Evolutionary conservation across 1,284 basidiomycete species (phyloP), one percentile per base, ranked within the genome.

Genomic region (Ganoderma sp.): DNA sequence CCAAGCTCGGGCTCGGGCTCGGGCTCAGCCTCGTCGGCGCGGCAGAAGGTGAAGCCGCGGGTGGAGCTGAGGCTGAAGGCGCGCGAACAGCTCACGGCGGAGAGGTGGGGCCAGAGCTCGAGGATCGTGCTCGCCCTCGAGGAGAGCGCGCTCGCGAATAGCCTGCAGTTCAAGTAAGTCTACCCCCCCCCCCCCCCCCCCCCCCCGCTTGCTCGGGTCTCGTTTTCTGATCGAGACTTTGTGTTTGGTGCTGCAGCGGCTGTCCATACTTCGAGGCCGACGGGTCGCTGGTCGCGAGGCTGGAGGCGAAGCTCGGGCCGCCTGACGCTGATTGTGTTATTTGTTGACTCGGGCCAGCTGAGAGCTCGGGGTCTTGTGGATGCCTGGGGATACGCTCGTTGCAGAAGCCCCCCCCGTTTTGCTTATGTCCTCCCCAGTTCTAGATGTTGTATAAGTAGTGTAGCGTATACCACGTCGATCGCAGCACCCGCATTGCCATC

Each of bases 141-240:
- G 67, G 84, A 85, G 19, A 81, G 78, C 61, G 67, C 78, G 45
- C 77, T 81, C 63, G 84, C 84, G 1, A 76, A 81, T 1, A 85
- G 84, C 62, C 74, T 91, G 19, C 84, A 88, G 67, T 89, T 87
- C 69, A 81, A 83, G 89, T 90, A 69, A 77, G 88, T 83, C 42
- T 7, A 41, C 65, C 9, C 45, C 32, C 12, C 37, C 48, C 43
- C n/a, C 48, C 14, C 32, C 57, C 15, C 3, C 63, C 43, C 7
- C 14, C 32, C 57, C 15, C 3, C 63, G 41, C 7, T 9, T 22
- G 41, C 22, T 43, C 37, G 57, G 64, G 2, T 45, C 22, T 1
- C 1, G 28, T 10, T 43, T 10, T 37, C 2, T 22, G 22, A 32
- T 56, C 41, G 15, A 0, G 14, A 17, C 19, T 1, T 22, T 25